Conservation (phyloP, 2,329 filamentous ascomycete genomes). For the Fusarium goolgardi region DNA sequence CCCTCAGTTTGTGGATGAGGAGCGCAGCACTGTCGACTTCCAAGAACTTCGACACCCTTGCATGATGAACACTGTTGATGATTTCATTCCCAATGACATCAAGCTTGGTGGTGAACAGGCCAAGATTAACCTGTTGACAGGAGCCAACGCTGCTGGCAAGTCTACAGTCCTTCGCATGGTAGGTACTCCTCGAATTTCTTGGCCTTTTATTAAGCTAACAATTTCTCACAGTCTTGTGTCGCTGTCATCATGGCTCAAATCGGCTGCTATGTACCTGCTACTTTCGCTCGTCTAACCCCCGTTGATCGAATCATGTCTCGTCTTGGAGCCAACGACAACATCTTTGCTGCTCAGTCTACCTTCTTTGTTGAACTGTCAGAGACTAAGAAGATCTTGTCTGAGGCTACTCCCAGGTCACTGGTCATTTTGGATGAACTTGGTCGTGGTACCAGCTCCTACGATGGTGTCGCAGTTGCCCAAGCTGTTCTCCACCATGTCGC, state of each 20-base stretch:
- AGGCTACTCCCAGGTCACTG: constrained; percentile 91
- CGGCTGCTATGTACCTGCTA: constrained; percentile 89
- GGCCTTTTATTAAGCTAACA: constrained; percentile 5
- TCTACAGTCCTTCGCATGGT: constrained; percentile 96
- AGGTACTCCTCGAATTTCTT: constrained; percentile 48
- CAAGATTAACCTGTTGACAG: constrained; percentile 92
- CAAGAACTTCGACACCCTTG: constrained; percentile 93
- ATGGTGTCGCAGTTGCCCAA: constrained; percentile 95
- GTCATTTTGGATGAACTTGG: constrained; percentile 98
- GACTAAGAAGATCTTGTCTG: constrained; percentile 96
- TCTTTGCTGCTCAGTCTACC: constrained; percentile 96
- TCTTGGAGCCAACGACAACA: constrained; percentile 97
- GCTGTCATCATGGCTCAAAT: constrained; percentile 98
- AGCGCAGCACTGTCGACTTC: constrained; percentile 90
- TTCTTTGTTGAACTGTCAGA: constrained; percentile 98
- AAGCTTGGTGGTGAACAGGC: constrained; percentile 81
- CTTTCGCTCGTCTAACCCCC: constrained; percentile 84
- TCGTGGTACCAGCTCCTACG: constrained; percentile 93
- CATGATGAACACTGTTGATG: constrained; percentile 86
- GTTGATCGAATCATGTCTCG: constrained; percentile 99
- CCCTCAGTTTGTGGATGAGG: constrained; percentile 85
- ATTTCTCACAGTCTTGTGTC: constrained; percentile 77
- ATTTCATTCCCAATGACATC: constrained; percentile 97
- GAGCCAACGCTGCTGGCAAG: constrained; percentile 97
- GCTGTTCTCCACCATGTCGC: constrained; percentile 97